phyloP scores from a whole-genome alignment of 2,329 filamentous ascomycete species.

The Hypoxylon sp. region DNA sequence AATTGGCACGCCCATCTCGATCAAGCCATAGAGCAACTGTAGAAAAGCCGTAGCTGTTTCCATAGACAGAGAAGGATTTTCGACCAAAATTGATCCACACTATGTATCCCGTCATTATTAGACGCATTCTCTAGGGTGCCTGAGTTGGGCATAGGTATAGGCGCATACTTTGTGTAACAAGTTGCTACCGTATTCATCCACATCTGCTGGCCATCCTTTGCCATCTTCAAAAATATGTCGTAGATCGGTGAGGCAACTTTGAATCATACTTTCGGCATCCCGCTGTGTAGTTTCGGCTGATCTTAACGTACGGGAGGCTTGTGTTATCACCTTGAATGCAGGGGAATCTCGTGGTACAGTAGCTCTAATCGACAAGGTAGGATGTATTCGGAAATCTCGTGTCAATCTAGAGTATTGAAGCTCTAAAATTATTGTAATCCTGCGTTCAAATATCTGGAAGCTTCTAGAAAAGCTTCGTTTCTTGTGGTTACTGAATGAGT shows the following conservation, averaged over 20 bases:
- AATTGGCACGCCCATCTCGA: too few species aligned
- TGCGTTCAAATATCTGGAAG: constrained; percentile 1
- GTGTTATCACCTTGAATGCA: background rate
- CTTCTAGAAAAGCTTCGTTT: background rate
- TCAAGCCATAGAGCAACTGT: too few species aligned
- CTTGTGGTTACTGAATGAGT: background rate
- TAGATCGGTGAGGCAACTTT: background rate
- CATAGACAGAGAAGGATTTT: too few species aligned
- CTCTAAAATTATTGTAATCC: background rate
- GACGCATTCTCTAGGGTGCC: too few species aligned
- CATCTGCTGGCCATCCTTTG: constrained; percentile 5
- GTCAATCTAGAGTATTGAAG: constrained; percentile 10
- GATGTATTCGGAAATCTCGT: constrained; percentile 15
- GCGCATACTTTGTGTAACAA: background rate
- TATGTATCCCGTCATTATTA: too few species aligned
- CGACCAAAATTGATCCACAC: too few species aligned
- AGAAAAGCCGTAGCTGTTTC: too few species aligned
- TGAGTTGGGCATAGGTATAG: too few species aligned
- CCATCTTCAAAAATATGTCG: background rate
- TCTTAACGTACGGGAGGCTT: too few species aligned
- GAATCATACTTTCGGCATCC: background rate
- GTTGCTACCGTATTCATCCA: background rate
- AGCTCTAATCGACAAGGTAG: constrained; percentile 12
- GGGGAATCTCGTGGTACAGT: constrained; percentile 9
- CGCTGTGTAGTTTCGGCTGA: too few species aligned